These are phyloP conservation scores for Rubia yunnanensis DNA, from an alignment of 257 asterid genomes.

Conservation along the genomic window DNA sequence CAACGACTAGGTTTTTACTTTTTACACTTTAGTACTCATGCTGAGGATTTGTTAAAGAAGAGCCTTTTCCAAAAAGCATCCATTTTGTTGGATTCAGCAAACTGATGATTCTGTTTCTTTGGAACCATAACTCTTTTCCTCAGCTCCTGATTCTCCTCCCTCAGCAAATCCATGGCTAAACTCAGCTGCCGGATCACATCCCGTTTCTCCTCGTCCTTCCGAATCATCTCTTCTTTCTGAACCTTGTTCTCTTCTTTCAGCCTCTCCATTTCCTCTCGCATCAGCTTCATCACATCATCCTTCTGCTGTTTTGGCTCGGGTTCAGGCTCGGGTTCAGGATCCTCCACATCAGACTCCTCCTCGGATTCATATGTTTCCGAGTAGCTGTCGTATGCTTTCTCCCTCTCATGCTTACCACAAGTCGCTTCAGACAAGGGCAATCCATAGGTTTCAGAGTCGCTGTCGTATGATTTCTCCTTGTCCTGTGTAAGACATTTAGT, in stretches of 20 bases:
- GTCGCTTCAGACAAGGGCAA: neutral
- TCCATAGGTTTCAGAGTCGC: neutral
- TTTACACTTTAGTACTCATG: too few species aligned
- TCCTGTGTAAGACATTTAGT: too few species aligned
- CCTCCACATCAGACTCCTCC: conserved; percentile 75
- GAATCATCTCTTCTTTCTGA: conserved; percentile 39
- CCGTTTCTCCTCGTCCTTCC: conserved; percentile 83
- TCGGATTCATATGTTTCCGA: conserved; percentile 63
- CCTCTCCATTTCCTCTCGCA: conserved; percentile 39
- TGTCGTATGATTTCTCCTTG: neutral
- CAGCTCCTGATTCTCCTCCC: conserved; percentile 54
- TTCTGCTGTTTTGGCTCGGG: conserved; percentile 19
- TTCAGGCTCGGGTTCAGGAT: conserved; percentile 39
- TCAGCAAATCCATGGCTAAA: conserved; percentile 52
- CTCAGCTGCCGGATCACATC: conserved; percentile 81
- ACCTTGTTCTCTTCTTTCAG: conserved; percentile 46
- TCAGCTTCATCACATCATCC: conserved; percentile 22
- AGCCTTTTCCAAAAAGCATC: conserved; percentile 52
- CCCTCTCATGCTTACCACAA: neutral
- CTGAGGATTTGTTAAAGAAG: conserved; percentile 38
- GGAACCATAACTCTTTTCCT: conserved; percentile 27
- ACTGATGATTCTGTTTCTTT: conserved; percentile 21
- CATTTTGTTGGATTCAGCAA: conserved; percentile 19
- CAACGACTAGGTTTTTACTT: too few species aligned
- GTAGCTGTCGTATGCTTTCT: neutral